Evolutionary conservation across 345 rosid genomes (phyloP).

Genomic region (Combretum micranthum): DNA sequence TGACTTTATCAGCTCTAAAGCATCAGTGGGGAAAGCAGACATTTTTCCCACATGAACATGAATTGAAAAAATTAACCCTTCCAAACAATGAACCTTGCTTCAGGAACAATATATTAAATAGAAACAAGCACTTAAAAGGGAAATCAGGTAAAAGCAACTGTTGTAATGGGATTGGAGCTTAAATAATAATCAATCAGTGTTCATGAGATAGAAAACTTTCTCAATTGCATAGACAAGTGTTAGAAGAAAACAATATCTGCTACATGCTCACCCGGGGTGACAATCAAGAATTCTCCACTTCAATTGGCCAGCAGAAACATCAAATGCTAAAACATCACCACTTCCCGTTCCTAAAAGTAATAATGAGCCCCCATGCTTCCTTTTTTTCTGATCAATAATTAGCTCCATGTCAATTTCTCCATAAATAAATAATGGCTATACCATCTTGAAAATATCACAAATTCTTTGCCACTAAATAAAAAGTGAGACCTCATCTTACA

Average conservation of each 20-base stretch:
- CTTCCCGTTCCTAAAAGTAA: conserved; percentile 82
- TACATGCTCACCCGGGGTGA: conserved; percentile 79
- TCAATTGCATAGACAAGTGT: too few species aligned
- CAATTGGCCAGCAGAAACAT: conserved; percentile 82
- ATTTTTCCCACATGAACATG: too few species aligned
- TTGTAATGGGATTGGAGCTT: too few species aligned
- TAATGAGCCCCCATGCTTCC: conserved; percentile 61
- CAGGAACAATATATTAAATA: too few species aligned
- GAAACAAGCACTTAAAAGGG: too few species aligned
- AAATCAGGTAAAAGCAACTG: too few species aligned
- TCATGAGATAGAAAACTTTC: not conserved
- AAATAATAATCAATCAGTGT: too few species aligned
- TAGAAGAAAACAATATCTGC: not conserved
- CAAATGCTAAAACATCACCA: conserved; percentile 90
- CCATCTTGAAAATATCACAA: not conserved
- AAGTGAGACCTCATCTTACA: not conserved
- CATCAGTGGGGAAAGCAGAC: too few species aligned
- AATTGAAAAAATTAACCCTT: too few species aligned
- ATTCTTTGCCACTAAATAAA: not conserved
- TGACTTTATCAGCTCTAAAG: too few species aligned
- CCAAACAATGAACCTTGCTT: too few species aligned
- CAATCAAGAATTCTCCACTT: conserved; percentile 84
- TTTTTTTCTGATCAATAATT: conserved; percentile 47
- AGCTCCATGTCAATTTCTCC: not conserved
- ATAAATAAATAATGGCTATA: too few species aligned